A percentile compares a stretch with the other conserved stretches of the same genome.
phyloP scores from a whole-genome alignment of 148 eudicot genomes.

The Rheum nobile region DNA sequence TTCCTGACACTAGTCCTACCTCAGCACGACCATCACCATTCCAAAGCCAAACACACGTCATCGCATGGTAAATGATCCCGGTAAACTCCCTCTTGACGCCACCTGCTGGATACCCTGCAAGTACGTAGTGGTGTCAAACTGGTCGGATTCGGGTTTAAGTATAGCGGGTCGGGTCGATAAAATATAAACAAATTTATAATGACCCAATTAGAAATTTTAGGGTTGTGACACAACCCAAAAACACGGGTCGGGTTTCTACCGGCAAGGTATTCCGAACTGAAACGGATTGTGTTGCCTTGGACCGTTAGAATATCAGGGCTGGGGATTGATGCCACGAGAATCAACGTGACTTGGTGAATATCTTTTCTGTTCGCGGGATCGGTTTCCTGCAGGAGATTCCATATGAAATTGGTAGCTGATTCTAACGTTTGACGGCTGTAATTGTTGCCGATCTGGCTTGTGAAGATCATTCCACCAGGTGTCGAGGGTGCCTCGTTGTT shows the following conservation, averaged over 20 bases:
- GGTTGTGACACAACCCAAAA: too few species aligned
- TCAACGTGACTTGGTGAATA: constrained; percentile 15
- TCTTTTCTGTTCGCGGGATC: constrained; percentile 15
- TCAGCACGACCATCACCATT: constrained; percentile 22
- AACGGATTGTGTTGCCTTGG: constrained; percentile 18
- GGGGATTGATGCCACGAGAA: too few species aligned
- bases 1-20: constrained; percentile 24
- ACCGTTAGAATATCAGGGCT: too few species aligned
- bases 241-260: too few species aligned
- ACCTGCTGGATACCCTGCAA: constrained; percentile 20
- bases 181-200: too few species aligned
- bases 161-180: too few species aligned
- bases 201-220: too few species aligned
- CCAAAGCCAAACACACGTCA: constrained; percentile 41
- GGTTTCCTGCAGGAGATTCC: constrained; percentile 28
- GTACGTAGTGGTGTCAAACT: too few species aligned
- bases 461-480: constrained; percentile 30
- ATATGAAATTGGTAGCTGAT: constrained; percentile 29
- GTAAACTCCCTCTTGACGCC: constrained; percentile 24
- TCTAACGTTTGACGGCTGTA: constrained; percentile 20
- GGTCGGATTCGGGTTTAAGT: too few species aligned
- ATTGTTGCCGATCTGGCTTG: constrained; percentile 20
- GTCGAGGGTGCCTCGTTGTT: constrained; percentile 21
- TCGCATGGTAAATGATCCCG: constrained; percentile 34
- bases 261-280: constrained; percentile 29